phyloP scores from a whole-genome alignment of 306 rosid species.

The Parietaria judaica region DNA sequence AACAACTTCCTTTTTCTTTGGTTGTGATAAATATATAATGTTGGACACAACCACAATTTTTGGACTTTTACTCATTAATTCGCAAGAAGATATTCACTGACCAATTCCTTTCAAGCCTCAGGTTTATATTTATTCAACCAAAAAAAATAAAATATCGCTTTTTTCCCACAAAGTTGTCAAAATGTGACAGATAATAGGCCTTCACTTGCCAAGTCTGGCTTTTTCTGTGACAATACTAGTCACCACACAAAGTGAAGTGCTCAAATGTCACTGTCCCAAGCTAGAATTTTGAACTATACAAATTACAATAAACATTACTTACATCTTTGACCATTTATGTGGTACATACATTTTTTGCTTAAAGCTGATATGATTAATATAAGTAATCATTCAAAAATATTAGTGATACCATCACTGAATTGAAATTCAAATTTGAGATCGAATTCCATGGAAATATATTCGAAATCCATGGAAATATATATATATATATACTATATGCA shows the following conservation, averaged over 20 bases:
- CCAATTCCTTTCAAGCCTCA: neutral
- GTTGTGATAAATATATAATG: neutral
- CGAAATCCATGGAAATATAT: too few species aligned
- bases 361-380: too few species aligned
- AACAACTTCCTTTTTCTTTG: slow-evolving; percentile 3
- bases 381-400: too few species aligned
- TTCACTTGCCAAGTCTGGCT: neutral
- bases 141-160: neutral
- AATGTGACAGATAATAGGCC: neutral
- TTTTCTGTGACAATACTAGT: neutral
- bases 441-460: too few species aligned
- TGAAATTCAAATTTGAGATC: too few species aligned
- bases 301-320: neutral
- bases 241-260: neutral
- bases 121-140: neutral
- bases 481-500: too few species aligned
- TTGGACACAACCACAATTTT: neutral
- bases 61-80: slow-evolving; percentile 6
- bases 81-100: neutral
- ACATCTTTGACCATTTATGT: neutral
- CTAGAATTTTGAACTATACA: neutral
- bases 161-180: neutral
- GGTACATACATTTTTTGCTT: neutral
- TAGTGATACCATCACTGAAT: too few species aligned
- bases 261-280: neutral